A percentile compares a stretch with the other conserved stretches of the same genome.
Conservation (phyloP, 75 land plant species). For the Larix kaempferi region DNA sequence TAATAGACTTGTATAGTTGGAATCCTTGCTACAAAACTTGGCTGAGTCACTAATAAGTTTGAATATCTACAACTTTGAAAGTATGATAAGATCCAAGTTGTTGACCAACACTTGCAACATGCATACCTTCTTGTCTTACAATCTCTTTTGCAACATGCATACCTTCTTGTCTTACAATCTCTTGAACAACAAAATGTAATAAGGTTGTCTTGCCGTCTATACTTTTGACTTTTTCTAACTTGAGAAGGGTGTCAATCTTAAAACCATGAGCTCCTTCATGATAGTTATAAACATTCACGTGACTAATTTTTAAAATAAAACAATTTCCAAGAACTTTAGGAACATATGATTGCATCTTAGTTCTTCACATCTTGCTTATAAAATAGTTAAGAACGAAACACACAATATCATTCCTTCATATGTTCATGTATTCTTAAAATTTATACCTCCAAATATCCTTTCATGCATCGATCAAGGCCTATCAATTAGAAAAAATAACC, state of each 20-base stretch:
- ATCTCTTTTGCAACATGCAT: constrained; percentile 47
- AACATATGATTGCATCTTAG: constrained; percentile 66
- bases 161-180: constrained; percentile 83
- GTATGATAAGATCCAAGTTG: constrained; percentile 14
- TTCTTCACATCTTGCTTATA: constrained; percentile 84
- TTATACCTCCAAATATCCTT: neutral
- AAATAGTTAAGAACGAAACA: constrained; percentile 39
- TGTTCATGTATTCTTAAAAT: neutral
- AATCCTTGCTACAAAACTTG: too few species aligned
- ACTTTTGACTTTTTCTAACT: constrained; percentile 84
- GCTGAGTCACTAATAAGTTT: too few species aligned
- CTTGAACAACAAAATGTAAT: constrained; percentile 90
- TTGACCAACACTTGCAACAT: constrained; percentile 37
- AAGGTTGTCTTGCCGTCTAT: constrained; percentile 89
- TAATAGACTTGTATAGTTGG: too few species aligned
- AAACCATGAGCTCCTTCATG: constrained; percentile 96
- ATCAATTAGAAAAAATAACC: neutral
- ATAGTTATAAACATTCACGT: constrained; percentile 88
- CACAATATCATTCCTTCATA: neutral
- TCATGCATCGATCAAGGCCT: neutral
- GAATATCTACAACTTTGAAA: constrained; percentile 28
- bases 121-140: too few species aligned
- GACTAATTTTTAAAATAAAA: constrained; percentile 87
- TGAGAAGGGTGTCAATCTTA: constrained; percentile 89
- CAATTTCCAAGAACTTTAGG: constrained; percentile 82